Conservation (phyloP, 2,329 filamentous ascomycete species). For the Sclerotinia minor region DNA sequence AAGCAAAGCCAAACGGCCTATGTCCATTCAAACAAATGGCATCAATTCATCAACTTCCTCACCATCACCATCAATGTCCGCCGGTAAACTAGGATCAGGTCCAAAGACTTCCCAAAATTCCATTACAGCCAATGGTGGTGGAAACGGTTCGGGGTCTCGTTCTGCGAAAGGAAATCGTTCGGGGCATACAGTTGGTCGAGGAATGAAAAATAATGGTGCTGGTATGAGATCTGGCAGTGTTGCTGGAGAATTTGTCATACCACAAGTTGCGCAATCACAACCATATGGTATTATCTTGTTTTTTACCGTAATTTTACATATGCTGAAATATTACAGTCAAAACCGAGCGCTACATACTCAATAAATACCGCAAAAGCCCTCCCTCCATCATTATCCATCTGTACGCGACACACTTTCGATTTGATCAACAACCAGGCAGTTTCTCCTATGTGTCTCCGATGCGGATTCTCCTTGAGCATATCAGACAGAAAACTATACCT, state of each 20-base stretch:
- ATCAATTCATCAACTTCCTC: slow-evolving; percentile 52
- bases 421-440: slow-evolving; percentile 82
- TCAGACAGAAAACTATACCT: slow-evolving; percentile 75
- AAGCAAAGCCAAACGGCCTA: slow-evolving; percentile 66
- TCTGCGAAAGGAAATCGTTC: slow-evolving; percentile 57
- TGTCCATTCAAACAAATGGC: slow-evolving; percentile 52
- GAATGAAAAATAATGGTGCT: slow-evolving; percentile 51
- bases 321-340: slow-evolving; percentile 55
- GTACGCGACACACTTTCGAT: slow-evolving; percentile 81
- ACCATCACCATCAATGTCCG: slow-evolving; percentile 53
- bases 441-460: slow-evolving; percentile 93
- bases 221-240: slow-evolving; percentile 53
- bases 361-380: slow-evolving; percentile 69
- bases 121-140: slow-evolving; percentile 49
- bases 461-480: slow-evolving; percentile 73
- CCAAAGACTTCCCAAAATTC: slow-evolving; percentile 54
- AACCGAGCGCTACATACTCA: slow-evolving; percentile 75
- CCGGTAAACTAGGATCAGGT: slow-evolving; percentile 54
- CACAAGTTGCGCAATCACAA: slow-evolving; percentile 48
- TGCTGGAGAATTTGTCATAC: slow-evolving; percentile 46
- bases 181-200: slow-evolving; percentile 48
- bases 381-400: slow-evolving; percentile 88
- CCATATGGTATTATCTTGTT: slow-evolving; percentile 52
- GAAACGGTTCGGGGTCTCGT: slow-evolving; percentile 44
- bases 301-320: slow-evolving; percentile 31